These are phyloP conservation scores for Pichia sp. DNA, from an alignment of 1,139 yeast genomes.

Conservation along the genomic window DNA sequence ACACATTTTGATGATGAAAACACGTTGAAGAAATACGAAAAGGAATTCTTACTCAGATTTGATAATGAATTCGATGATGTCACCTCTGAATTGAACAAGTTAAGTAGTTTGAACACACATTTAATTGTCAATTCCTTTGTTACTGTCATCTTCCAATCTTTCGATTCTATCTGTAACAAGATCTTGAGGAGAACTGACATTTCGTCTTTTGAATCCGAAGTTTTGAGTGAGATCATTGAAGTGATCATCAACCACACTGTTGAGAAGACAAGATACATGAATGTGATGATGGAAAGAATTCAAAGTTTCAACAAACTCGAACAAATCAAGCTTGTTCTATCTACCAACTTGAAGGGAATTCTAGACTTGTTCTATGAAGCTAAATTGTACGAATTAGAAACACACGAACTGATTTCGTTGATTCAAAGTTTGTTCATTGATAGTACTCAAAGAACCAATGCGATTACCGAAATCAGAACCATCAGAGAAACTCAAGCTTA, in stretches of 20 bases:
- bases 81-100: background rate
- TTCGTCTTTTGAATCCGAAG: conserved; percentile 31
- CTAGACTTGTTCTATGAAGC: conserved; percentile 72
- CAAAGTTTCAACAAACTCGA: conserved; percentile 41
- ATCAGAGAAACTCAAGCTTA: conserved; percentile 32
- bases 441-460: conserved; percentile 60
- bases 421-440: conserved; percentile 68
- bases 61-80: conserved; percentile 7
- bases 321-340: conserved; percentile 47
- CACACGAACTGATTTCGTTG: conserved; percentile 62
- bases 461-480: conserved; percentile 59
- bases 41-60: conserved; percentile 14
- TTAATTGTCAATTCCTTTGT: conserved; percentile 20
- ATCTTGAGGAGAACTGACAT: conserved; percentile 26
- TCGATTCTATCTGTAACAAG: conserved; percentile 20
- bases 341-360: conserved; percentile 62
- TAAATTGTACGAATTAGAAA: conserved; percentile 66
- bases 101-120: conserved; percentile 21
- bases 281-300: conserved; percentile 19
- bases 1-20: conserved; percentile 4
- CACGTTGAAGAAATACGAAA: background rate
- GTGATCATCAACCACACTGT: background rate
- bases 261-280: background rate
- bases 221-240: conserved; percentile 22
- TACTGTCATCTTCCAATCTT: conserved; percentile 18